These are phyloP conservation scores for Trichosporon inkin DNA, from an alignment of 1,284 basidiomycete genomes.

Conservation along the genomic window DNA sequence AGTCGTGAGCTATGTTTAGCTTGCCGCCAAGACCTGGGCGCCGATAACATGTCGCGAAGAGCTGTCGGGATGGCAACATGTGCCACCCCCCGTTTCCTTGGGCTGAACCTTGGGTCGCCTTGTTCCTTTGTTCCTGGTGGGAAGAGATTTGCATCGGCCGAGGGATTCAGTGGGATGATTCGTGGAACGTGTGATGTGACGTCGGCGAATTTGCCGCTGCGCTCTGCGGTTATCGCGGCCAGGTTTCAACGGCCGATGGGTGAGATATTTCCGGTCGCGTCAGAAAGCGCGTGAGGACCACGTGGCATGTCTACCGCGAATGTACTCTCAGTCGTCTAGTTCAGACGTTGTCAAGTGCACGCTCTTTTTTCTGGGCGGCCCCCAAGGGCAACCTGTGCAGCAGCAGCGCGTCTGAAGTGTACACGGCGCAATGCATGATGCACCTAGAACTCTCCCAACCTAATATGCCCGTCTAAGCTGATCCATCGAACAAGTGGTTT, in stretches of 20 bases:
- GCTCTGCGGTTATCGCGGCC: too few species aligned
- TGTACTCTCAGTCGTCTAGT: background rate
- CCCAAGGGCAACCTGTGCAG: too few species aligned
- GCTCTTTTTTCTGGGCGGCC: too few species aligned
- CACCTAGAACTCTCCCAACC: conserved; percentile 8
- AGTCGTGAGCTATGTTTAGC: background rate
- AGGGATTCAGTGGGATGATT: background rate
- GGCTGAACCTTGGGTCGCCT: background rate
- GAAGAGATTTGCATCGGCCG: background rate
- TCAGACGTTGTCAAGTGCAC: background rate
- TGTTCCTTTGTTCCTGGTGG: background rate
- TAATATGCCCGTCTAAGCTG: background rate
- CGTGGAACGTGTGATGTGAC: background rate
- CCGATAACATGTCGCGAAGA: background rate
- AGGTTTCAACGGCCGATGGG: too few species aligned
- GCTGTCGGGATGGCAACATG: background rate
- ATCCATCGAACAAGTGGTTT: conserved; percentile 18
- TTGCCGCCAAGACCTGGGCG: background rate
- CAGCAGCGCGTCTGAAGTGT: conserved; percentile 17
- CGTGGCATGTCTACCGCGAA: background rate
- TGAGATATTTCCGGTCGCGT: background rate
- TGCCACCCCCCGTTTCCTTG: too few species aligned
- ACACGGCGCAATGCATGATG: conserved; percentile 19
- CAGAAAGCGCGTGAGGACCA: background rate
- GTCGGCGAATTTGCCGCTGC: too few species aligned